A percentile compares a stretch with the other conserved stretches of the same genome.
Conservation (phyloP, 768 basidiomycete genomes). For the Naganishia antarctica region DNA sequence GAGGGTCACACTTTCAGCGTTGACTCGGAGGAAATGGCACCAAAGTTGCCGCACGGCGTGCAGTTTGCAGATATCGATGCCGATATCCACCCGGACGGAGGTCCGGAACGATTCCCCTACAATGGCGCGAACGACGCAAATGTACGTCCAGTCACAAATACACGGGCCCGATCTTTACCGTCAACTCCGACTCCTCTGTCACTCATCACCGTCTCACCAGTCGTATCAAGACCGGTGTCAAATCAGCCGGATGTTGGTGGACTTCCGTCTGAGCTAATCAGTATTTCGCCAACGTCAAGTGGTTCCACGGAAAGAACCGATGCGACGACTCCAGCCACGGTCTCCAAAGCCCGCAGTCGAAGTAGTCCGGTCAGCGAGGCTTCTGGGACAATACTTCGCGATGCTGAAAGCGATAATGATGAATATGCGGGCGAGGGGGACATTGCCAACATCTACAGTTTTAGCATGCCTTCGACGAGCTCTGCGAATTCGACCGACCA, state of each 20-base stretch:
- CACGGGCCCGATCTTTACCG: too few relatives aligned
- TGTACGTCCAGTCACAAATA: too few relatives aligned
- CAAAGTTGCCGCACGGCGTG: not conserved
- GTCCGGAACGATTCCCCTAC: too few relatives aligned
- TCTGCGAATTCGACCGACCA: not conserved
- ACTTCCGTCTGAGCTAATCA: not conserved
- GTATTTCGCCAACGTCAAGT: not conserved
- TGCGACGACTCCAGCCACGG: too few relatives aligned
- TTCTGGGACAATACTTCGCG: not conserved
- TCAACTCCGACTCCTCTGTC: too few relatives aligned
- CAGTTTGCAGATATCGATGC: too few relatives aligned
- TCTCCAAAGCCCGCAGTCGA: not conserved
- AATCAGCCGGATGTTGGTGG: not conserved
- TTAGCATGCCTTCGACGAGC: not conserved
- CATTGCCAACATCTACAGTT: too few relatives aligned
- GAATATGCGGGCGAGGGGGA: not conserved
- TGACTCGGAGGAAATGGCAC: not conserved
- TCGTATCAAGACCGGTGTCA: too few relatives aligned
- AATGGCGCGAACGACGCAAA: too few relatives aligned
- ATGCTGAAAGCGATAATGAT: not conserved
- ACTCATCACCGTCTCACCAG: too few relatives aligned
- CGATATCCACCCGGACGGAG: too few relatives aligned
- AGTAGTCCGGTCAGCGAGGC: slow-evolving; percentile 3
- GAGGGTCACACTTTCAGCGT: slow-evolving; percentile 10
- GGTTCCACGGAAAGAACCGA: not conserved